Percentiles rank a stretch among this genome's conserved stretches.
Conservation (phyloP, 495 filamentous ascomycete species). For the Neurospora intermedia region DNA sequence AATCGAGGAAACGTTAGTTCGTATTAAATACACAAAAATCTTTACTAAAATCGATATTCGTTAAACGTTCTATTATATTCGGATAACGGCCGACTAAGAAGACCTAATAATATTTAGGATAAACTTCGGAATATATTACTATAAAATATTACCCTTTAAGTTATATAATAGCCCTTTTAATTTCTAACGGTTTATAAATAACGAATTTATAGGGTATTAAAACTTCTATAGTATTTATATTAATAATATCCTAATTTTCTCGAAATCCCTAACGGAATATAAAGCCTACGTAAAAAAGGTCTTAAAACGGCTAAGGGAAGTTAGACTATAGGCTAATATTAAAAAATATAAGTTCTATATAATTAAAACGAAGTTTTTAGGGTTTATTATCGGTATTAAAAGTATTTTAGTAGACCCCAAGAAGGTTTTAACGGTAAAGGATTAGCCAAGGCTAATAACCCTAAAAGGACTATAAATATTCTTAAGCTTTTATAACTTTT, state of each 20-base stretch:
- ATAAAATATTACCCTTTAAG: neutral
- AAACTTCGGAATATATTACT: neutral
- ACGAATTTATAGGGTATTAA: constrained; percentile 5
- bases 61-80: constrained; percentile 8
- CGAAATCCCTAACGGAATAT: neutral
- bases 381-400: constrained; percentile 13
- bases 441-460: neutral
- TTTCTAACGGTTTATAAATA: constrained; percentile 11
- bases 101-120: constrained; percentile 23
- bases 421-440: neutral
- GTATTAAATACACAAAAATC: constrained; percentile 17
- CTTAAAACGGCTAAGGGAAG: constrained; percentile 2
- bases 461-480: constrained; percentile 1
- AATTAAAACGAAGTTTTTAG: constrained; percentile 15
- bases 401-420: neutral
- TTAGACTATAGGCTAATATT: constrained; percentile 13
- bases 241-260: neutral
- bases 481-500: constrained; percentile 5
- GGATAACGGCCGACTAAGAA: constrained; percentile 19
- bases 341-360: constrained; percentile 22
- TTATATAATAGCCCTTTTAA: constrained; percentile 6
- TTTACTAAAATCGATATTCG: constrained; percentile 37
- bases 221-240: too few species aligned
- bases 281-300: neutral
- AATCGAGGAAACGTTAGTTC: constrained; percentile 31